phyloP scores from a whole-genome alignment of 768 basidiomycete genomes.

The Amanita pallidorosea region DNA sequence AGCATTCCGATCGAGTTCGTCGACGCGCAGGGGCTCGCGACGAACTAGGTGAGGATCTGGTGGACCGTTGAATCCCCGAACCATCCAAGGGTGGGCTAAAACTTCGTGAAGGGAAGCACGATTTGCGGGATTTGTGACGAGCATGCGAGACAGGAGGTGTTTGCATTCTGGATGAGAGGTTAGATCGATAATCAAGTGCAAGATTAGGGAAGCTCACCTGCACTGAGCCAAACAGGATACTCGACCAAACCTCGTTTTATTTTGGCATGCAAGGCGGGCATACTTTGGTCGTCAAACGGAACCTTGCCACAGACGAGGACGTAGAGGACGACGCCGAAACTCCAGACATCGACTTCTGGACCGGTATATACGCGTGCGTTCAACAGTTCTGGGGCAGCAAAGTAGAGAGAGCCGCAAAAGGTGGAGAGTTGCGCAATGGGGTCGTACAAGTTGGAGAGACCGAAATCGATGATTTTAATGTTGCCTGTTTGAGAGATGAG shows the following conservation, averaged over 20 bases:
- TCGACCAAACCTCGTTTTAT: conserved; percentile 97
- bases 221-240: conserved; percentile 93
- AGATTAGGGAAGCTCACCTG: conserved; percentile 60
- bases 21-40: conserved; percentile 79
- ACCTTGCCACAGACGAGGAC: conserved; percentile 98
- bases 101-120: conserved; percentile 83
- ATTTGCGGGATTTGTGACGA: conserved; percentile 83
- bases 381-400: conserved; percentile 94
- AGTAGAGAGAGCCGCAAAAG: conserved; percentile 96
- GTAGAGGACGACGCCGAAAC: conserved; percentile 96
- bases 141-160: conserved; percentile 85
- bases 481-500: conserved; percentile 97
- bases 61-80: conserved; percentile 71
- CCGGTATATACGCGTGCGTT: conserved; percentile 96
- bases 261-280: conserved; percentile 98
- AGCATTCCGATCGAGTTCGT: conserved; percentile 82
- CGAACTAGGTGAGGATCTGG: conserved; percentile 80
- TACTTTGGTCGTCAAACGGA: conserved; percentile 97
- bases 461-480: conserved; percentile 99
- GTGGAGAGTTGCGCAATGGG: conserved; percentile 77
- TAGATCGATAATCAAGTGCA: not conserved
- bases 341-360: conserved; percentile 98
- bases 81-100: conserved; percentile 85
- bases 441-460: conserved; percentile 91
- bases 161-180: conserved; percentile 67